Conservation (phyloP, 169 alveolate species). For the Plasmodium reichenowi region DNA sequence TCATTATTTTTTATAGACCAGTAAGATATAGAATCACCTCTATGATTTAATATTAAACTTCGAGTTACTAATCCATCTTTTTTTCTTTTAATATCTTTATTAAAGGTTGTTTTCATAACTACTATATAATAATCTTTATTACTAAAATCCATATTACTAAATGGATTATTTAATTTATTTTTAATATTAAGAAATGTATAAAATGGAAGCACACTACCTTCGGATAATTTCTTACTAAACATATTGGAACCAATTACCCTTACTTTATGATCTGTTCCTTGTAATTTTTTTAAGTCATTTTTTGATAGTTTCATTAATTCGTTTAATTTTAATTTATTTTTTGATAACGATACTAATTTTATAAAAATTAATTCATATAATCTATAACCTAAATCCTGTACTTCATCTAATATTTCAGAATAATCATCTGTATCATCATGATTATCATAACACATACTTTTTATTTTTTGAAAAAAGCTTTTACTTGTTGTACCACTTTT, state of each 20-base stretch:
- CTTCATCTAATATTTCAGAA: slow-evolving; percentile 16
- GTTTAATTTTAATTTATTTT: slow-evolving; percentile 16
- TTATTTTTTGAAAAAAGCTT: too few species aligned
- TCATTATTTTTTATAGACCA: slow-evolving; percentile 53
- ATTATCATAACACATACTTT: background rate
- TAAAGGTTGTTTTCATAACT: slow-evolving; percentile 18
- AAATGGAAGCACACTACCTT: slow-evolving; percentile 37
- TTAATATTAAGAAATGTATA: slow-evolving; percentile 15
- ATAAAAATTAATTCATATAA: slow-evolving; percentile 45
- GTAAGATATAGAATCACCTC: slow-evolving; percentile 52
- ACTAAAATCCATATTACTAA: background rate
- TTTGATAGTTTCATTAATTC: background rate
- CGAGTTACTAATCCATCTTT: slow-evolving; percentile 20
- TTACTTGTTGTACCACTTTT: background rate
- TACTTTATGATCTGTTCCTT: slow-evolving; percentile 9
- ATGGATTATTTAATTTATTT: slow-evolving; percentile 32
- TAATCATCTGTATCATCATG: slow-evolving; percentile 2
- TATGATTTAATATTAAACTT: slow-evolving; percentile 13
- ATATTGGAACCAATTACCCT: slow-evolving; percentile 31
- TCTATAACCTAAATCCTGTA: slow-evolving; percentile 9
- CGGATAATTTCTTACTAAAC: slow-evolving; percentile 1
- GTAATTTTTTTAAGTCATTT: background rate
- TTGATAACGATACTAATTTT: slow-evolving; percentile 52
- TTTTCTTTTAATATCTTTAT: slow-evolving; percentile 26
- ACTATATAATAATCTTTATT: slow-evolving; percentile 7